phyloP scores from a whole-genome alignment of 2,329 filamentous ascomycete species.

The Cercospora berteroae region DNA sequence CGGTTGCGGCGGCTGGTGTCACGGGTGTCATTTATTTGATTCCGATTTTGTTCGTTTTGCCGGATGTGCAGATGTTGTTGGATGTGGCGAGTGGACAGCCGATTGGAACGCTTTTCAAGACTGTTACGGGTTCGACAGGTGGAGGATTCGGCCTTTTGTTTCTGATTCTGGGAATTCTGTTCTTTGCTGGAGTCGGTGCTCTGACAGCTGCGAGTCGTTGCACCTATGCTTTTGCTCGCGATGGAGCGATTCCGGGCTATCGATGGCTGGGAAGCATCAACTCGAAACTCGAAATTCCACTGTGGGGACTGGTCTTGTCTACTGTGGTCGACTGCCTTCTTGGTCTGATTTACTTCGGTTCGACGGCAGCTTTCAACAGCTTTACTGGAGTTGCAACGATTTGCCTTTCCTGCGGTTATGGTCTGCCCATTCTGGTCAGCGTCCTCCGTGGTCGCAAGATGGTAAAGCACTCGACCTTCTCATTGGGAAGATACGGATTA shows the following conservation, averaged over 20 bases:
- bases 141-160: slow-evolving; percentile 76
- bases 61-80: slow-evolving; percentile 63
- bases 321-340: slow-evolving; percentile 67
- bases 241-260: slow-evolving; percentile 61
- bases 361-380: slow-evolving; percentile 71
- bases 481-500: slow-evolving; percentile 67
- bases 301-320: slow-evolving; percentile 67
- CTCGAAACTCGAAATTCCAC: slow-evolving; percentile 64
- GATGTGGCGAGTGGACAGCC: slow-evolving; percentile 69
- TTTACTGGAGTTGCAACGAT: slow-evolving; percentile 80
- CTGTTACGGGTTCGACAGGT: slow-evolving; percentile 66
- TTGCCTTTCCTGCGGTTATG: slow-evolving; percentile 72
- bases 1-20: slow-evolving; percentile 64
- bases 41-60: slow-evolving; percentile 73
- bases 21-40: slow-evolving; percentile 68
- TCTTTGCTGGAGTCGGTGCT: slow-evolving; percentile 74
- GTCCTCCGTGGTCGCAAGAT: slow-evolving; percentile 64
- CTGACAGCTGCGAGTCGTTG: slow-evolving; percentile 71
- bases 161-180: slow-evolving; percentile 70
- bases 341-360: slow-evolving; percentile 77
- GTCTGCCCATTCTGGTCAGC: slow-evolving; percentile 70
- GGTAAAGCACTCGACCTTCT: slow-evolving; percentile 65
- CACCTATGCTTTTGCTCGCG: slow-evolving; percentile 70
- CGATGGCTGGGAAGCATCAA: slow-evolving; percentile 53
- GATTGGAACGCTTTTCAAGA: slow-evolving; percentile 73